These are phyloP conservation scores for Rubia occidens DNA, from an alignment of 305 asterid species.

Conservation along the genomic window DNA sequence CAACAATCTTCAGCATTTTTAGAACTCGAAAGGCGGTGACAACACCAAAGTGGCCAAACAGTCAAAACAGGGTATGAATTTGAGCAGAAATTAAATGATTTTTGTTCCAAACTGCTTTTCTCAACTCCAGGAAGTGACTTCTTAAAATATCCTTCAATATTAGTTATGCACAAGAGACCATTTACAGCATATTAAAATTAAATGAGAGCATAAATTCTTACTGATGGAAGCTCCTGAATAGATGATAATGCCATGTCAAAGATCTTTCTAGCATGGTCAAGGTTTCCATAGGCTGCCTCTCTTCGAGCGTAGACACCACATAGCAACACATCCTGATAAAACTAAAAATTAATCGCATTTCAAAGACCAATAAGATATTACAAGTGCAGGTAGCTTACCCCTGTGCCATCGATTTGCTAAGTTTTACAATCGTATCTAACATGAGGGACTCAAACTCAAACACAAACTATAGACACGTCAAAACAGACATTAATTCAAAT, in stretches of 20 bases:
- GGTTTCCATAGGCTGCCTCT: conserved; percentile 76
- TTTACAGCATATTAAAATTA: conserved; percentile 18
- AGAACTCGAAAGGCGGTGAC: neutral
- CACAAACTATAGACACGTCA: neutral
- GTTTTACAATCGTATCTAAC: conserved; percentile 13
- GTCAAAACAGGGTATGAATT: neutral
- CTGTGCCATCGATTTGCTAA: neutral
- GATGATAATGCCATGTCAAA: conserved; percentile 94
- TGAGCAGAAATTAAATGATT: neutral
- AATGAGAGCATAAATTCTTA: conserved; percentile 25
- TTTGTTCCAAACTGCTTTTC: neutral
- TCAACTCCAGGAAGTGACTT: neutral
- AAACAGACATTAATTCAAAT: neutral
- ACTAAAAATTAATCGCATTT: neutral
- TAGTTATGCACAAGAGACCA: conserved; percentile 13
- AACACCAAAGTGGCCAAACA: neutral
- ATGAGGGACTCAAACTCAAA: neutral
- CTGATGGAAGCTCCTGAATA: conserved; percentile 76
- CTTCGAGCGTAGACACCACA: conserved; percentile 95
- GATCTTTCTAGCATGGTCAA: conserved; percentile 79
- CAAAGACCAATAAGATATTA: neutral
- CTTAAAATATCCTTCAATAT: conserved; percentile 2
- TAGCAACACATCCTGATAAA: conserved; percentile 65
- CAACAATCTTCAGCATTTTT: conserved; percentile 4
- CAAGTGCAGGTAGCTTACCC: neutral